Evolutionary conservation across 1,284 basidiomycete species (phyloP).

Genomic region (Gomphus bonarii): DNA sequence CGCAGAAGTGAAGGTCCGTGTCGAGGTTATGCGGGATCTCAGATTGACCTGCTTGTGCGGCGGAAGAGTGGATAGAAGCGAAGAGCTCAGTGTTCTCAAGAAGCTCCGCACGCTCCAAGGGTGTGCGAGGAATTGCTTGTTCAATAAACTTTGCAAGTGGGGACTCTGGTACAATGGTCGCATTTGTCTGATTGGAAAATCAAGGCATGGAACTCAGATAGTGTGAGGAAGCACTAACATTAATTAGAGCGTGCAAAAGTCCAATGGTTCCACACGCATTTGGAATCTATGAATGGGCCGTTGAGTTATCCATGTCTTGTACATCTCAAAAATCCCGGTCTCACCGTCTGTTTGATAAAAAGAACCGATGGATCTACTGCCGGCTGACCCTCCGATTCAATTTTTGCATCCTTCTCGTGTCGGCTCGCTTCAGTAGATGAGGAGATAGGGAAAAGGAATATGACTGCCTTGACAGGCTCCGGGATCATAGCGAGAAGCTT

Average conservation of each 20-base stretch:
- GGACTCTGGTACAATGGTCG: constrained; percentile 42
- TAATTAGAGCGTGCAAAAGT: constrained; percentile 70
- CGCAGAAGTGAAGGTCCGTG: constrained; percentile 77
- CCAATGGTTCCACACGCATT: constrained; percentile 91
- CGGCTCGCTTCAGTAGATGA: constrained; percentile 39
- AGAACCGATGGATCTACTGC: constrained; percentile 51
- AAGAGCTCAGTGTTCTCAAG: constrained; percentile 72
- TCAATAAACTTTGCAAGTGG: constrained; percentile 56
- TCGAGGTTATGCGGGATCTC: constrained; percentile 41
- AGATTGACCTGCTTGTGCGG: constrained; percentile 62
- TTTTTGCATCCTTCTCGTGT: constrained; percentile 44
- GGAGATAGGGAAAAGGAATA: constrained; percentile 73
- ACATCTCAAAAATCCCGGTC: constrained; percentile 13
- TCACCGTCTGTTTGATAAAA: constrained; percentile 72
- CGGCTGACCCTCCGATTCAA: constrained; percentile 37
- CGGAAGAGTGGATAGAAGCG: constrained; percentile 60
- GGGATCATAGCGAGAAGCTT: constrained; percentile 63
- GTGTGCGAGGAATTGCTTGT: constrained; percentile 38
- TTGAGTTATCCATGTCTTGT: constrained; percentile 1
- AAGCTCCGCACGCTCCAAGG: constrained; percentile 61
- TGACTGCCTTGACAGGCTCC: constrained; percentile 66
- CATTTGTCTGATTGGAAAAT: constrained; percentile 35
- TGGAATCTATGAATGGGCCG: constrained; percentile 41
- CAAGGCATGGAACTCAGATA: not conserved
- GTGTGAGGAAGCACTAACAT: constrained; percentile 34